These are phyloP conservation scores for Lactarius indigo DNA, from an alignment of 768 basidiomycete genomes.

Conservation along the genomic window DNA sequence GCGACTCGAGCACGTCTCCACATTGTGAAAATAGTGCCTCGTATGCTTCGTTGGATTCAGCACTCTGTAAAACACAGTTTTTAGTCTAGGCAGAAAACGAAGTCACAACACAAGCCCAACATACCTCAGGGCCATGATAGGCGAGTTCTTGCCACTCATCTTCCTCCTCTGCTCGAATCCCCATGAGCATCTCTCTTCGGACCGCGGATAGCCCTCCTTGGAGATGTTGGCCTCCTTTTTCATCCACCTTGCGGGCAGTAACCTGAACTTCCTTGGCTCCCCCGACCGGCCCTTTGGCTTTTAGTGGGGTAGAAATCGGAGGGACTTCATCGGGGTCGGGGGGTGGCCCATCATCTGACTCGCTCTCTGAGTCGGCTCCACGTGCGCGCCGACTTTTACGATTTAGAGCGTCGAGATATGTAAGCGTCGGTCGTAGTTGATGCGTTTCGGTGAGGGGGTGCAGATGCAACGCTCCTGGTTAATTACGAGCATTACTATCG, in stretches of 20 bases:
- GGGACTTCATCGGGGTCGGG: conserved; percentile 72
- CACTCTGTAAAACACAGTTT: conserved; percentile 42
- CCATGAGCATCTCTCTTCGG: conserved; percentile 71
- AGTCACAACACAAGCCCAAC: conserved; percentile 27
- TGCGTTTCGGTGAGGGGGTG: conserved; percentile 77
- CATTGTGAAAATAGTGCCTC: conserved; percentile 62
- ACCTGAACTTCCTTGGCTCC: conserved; percentile 77
- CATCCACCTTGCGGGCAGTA: conserved; percentile 59
- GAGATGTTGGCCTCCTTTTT: conserved; percentile 54
- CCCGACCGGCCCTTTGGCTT: conserved; percentile 51
- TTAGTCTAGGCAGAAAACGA: not conserved
- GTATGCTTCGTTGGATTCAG: conserved; percentile 53
- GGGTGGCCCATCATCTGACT: conserved; percentile 75
- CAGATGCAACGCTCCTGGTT: conserved; percentile 64
- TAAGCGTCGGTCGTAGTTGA: conserved; percentile 78
- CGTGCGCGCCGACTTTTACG: conserved; percentile 53
- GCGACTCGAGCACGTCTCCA: conserved; percentile 48
- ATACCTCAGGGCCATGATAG: conserved; percentile 63
- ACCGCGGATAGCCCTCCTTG: conserved; percentile 67
- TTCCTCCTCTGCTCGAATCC: conserved; percentile 74
- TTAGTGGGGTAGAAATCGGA: conserved; percentile 48
- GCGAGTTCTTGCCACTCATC: conserved; percentile 69
- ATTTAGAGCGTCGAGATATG: conserved; percentile 71
- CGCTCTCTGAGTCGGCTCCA: conserved; percentile 56
- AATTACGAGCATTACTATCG: conserved; percentile 16